phyloP scores from a whole-genome alignment of 352 stramenopile genomes.

The Salisapilia sapeloensis region DNA sequence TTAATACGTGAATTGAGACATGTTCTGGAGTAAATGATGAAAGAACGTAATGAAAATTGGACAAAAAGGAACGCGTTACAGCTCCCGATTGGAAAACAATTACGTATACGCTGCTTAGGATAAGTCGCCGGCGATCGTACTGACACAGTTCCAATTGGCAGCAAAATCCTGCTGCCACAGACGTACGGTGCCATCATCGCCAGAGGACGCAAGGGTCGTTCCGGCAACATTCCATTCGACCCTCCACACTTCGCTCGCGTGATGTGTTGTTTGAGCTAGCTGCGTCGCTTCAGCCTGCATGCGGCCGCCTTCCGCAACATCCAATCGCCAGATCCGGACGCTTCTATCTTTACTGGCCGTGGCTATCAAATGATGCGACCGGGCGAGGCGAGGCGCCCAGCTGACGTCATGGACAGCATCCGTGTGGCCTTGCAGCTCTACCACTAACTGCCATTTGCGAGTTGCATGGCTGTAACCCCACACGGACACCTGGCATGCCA shows the following conservation, averaged over 20 bases:
- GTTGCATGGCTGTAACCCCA: constrained; percentile 85
- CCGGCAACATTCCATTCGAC: constrained; percentile 96
- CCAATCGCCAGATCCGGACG: constrained; percentile 74
- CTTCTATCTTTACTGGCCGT: constrained; percentile 86
- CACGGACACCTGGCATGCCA: constrained; percentile 18
- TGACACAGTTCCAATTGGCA: constrained; percentile 85
- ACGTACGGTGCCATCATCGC: constrained; percentile 89
- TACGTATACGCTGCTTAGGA: no score
- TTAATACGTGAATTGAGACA: no score
- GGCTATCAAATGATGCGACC: constrained; percentile 86
- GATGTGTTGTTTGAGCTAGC: constrained; percentile 63
- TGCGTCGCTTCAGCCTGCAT: constrained; percentile 54
- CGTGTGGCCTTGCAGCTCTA: constrained; percentile 68
- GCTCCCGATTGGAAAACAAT: no score
- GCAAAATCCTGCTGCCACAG: constrained; percentile 91
- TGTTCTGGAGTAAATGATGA: no score
- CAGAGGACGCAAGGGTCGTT: constrained; percentile 87
- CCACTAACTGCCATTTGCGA: constrained; percentile 72
- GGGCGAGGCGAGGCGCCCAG: constrained; percentile 93
- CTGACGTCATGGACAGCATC: constrained; percentile 89
- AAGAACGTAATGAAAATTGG: no score
- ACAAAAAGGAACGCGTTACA: no score
- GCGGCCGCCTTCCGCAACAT: constrained; percentile 40
- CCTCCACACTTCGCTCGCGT: constrained; percentile 87
- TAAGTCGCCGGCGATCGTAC: constrained; percentile 69